Base-by-base conservation (phyloP, 2,329 filamentous ascomycete genomes). In the Aureobasidium sp. region DNA sequence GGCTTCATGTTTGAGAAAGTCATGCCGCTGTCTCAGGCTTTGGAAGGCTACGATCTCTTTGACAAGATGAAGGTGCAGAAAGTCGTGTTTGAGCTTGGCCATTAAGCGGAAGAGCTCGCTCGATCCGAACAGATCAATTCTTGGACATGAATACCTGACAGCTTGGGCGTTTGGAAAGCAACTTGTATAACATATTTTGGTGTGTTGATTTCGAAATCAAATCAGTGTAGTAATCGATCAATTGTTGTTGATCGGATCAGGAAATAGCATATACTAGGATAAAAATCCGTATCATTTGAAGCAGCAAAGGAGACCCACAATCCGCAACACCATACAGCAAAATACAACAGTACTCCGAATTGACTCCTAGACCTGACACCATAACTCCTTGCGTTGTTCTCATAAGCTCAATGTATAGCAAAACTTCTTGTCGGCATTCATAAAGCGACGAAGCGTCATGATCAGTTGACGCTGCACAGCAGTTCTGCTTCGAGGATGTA, bases 401-500 rank as follows among this genome's bases (percentile, higher is more conserved):
- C 56, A 41, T 59, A 44, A 59, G 22, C 31, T 25, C 25, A 22
- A 17, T 59, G 8, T 5, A n/a, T 25, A 58, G 31, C 36, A 61
- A 51, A 52, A 61, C 57, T 39, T 37, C 47, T 59, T 41, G 56
- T 49, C 34, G 56, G 42, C 29, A 17, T 37, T 47, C 45, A 36
- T 49, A 49, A 59, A 49, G 47, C 36, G 47, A 51, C 8, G 25
- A 44, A 31, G 42, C 29, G 31, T 15, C 47, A 44, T 52, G 25
- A 27, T 76, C 70, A 80, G 52, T 74, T 79, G 60, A 97, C 91
- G 68, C 86, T 87, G 75, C 89, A 93, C 42, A 97, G 81, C 66
- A 97, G 77, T 78, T 96, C 92, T 36, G 89, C 90, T 79, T 97
- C 93, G 62, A 99, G 82, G 64, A 99, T 99, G 74, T 89, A 97